Conservation (phyloP, 345 rosid species). For the Gossypium longicalyx region DNA sequence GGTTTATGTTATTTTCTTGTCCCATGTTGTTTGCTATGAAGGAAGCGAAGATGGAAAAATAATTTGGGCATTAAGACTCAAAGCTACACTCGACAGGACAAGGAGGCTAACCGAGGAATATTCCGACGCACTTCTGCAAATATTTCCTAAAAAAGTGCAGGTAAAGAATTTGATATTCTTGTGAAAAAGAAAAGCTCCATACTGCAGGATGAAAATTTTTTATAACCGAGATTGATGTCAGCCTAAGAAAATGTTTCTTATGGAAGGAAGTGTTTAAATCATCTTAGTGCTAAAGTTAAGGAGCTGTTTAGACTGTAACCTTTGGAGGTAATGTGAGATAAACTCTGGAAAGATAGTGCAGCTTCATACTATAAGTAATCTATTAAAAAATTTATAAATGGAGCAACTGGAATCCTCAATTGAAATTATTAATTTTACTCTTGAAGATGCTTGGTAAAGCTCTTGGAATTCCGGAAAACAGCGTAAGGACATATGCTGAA, state of each 20-base stretch:
- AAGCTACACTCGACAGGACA: constrained; percentile 93
- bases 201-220: neutral
- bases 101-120: constrained; percentile 89
- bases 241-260: neutral
- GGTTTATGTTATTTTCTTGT: neutral
- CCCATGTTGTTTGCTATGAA: constrained; percentile 22
- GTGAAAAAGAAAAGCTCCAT: neutral
- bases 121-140: constrained; percentile 81
- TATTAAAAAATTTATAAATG: neutral
- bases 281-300: constrained; percentile 7
- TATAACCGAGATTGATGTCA: neutral
- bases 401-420: constrained; percentile 4
- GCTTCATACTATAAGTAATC: neutral
- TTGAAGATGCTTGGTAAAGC: constrained; percentile 82
- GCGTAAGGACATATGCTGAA: constrained; percentile 81
- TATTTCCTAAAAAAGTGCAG: constrained; percentile 85
- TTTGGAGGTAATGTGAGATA: neutral
- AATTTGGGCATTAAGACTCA: constrained; percentile 84
- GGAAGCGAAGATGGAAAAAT: constrained; percentile 82
- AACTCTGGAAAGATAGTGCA: neutral
- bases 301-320: neutral
- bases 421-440: constrained; percentile 9
- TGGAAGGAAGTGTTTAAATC: neutral
- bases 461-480: constrained; percentile 82
- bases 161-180: constrained; percentile 29